A percentile compares a stretch with the other conserved stretches of the same genome.
Evolutionary conservation across 2,329 filamentous ascomycete species (phyloP).

Genomic region (Trichoderma cornu-damae): DNA sequence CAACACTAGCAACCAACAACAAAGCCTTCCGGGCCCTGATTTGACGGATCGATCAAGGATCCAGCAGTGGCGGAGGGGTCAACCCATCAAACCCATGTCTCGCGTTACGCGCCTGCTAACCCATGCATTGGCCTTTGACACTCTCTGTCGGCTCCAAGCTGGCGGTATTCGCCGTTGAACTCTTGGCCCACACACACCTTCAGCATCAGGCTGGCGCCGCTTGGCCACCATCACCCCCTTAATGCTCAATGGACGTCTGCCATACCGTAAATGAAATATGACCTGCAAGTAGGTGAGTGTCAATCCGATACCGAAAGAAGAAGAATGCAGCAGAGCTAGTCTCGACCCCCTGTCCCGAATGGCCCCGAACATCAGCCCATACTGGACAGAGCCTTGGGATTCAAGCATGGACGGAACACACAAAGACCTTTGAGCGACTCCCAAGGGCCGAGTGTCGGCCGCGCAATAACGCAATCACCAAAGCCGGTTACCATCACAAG

Average conservation of each 20-base stretch:
- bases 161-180: not conserved
- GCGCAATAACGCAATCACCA: not conserved
- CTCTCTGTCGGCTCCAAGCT: slow-evolving; percentile 5
- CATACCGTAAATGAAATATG: not conserved
- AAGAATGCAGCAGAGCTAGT: not conserved
- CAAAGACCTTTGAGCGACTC: not conserved
- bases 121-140: not conserved
- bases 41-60: not conserved
- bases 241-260: too few species aligned
- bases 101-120: not conserved
- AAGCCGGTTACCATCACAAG: not conserved
- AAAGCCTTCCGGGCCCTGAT: not conserved
- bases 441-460: not conserved
- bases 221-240: not conserved
- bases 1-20: slow-evolving; percentile 1
- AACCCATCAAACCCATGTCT: not conserved
- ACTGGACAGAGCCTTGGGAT: too few species aligned
- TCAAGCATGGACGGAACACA: not conserved
- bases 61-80: not conserved
- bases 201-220: not conserved
- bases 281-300: not conserved
- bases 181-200: not conserved
- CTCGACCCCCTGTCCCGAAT: not conserved
- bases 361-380: not conserved
- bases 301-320: not conserved